A percentile compares a stretch with the other conserved stretches of the same genome.
These are phyloP conservation scores for Trichothecium roseum DNA, from an alignment of 2,329 filamentous ascomycete species.

Conservation along the genomic window DNA sequence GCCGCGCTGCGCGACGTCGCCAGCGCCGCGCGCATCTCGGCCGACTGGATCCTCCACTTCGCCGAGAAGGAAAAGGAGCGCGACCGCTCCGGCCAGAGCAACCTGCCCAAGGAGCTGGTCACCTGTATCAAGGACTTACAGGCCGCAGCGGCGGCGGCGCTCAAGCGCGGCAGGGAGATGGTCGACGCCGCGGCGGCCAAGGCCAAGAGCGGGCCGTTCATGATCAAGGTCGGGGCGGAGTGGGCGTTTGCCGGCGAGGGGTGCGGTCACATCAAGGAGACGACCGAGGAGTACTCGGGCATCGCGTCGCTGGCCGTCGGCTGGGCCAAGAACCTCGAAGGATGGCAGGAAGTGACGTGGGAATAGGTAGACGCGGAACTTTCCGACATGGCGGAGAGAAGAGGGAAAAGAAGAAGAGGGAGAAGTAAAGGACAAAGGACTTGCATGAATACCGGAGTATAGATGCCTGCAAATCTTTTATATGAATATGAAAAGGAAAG, in stretches of 20 bases:
- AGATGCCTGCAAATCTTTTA: too few relatives aligned
- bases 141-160: conserved; percentile 14
- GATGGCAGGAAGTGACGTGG: conserved; percentile 24
- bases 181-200: conserved; percentile 9
- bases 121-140: conserved; percentile 22
- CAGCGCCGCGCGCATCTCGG: conserved; percentile 17
- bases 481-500: too few relatives aligned
- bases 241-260: conserved; percentile 18
- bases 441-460: too few relatives aligned
- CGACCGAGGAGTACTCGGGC: too few relatives aligned
- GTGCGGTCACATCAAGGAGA: neutral
- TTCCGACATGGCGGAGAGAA: too few relatives aligned
- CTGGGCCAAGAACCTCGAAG: conserved; percentile 20
- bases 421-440: too few relatives aligned
- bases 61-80: conserved; percentile 28
- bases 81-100: conserved; percentile 26
- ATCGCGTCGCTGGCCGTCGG: conserved; percentile 5
- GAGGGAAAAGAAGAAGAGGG: too few relatives aligned
- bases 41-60: conserved; percentile 22
- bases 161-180: conserved; percentile 20
- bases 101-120: conserved; percentile 25
- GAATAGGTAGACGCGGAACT: conserved; percentile 11
- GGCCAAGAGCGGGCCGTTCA: conserved; percentile 20
- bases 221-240: conserved; percentile 11
- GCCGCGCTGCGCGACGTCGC: conserved; percentile 27